Percentiles rank a stretch among this genome's conserved stretches.
phyloP scores from a whole-genome alignment of 164 flowering plant species.

The Berberis thunbergii region DNA sequence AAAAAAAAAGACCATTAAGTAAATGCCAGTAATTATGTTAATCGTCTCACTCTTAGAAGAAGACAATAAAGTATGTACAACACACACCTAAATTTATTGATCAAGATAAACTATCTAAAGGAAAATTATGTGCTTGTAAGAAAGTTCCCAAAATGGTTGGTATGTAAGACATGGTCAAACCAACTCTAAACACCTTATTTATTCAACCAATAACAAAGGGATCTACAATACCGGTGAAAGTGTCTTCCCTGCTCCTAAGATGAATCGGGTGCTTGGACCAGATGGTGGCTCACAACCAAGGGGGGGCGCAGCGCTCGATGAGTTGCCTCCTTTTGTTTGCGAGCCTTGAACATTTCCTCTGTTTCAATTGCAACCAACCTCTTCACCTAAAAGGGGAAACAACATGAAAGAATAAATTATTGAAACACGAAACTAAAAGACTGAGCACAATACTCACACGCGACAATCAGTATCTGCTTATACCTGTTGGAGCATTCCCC shows the following conservation, averaged over 20 bases:
- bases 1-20: too few relatives aligned
- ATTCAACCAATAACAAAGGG: too few relatives aligned
- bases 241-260: conserved; percentile 12
- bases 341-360: conserved; percentile 82
- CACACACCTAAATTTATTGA: too few relatives aligned
- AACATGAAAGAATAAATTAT: background rate
- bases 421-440: background rate
- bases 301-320: conserved; percentile 76
- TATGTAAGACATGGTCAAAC: too few relatives aligned
- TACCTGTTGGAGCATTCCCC: conserved; percentile 97
- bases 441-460: background rate
- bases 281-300: conserved; percentile 49
- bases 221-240: background rate
- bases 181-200: too few relatives aligned
- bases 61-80: too few relatives aligned
- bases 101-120: too few relatives aligned
- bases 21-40: too few relatives aligned
- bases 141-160: too few relatives aligned
- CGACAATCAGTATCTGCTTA: background rate
- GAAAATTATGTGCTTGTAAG: too few relatives aligned
- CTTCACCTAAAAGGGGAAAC: conserved; percentile 50
- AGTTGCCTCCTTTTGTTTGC: conserved; percentile 47
- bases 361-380: conserved; percentile 86
- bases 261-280: conserved; percentile 29
- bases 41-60: too few relatives aligned